Evolutionary conservation across 2,329 filamentous ascomycete species (phyloP).

Genomic region (Biscogniauxia sp.): DNA sequence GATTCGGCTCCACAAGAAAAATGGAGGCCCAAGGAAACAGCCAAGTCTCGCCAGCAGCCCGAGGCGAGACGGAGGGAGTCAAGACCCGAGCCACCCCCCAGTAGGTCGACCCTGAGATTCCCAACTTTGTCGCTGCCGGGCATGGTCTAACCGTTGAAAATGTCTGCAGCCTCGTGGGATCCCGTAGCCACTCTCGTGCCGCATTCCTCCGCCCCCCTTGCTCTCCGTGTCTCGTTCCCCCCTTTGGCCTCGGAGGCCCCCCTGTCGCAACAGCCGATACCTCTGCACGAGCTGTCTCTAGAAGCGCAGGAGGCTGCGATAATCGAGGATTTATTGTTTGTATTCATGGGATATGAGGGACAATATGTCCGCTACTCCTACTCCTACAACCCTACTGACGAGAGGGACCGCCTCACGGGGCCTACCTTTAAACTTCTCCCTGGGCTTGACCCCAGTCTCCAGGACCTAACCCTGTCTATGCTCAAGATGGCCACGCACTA

Average conservation of each 20-base stretch:
- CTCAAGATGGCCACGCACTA: slow-evolving; percentile 94
- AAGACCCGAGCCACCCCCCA: slow-evolving; percentile 47
- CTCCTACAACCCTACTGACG: slow-evolving; percentile 76
- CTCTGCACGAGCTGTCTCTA: slow-evolving; percentile 68
- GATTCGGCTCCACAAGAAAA: slow-evolving; percentile 33
- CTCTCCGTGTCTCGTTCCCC: slow-evolving; percentile 54
- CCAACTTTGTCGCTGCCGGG: not conserved
- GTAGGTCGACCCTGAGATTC: slow-evolving; percentile 35
- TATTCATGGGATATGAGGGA: slow-evolving; percentile 98
- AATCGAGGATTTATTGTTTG: slow-evolving; percentile 86
- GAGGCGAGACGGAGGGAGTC: slow-evolving; percentile 46
- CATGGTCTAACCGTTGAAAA: slow-evolving; percentile 26
- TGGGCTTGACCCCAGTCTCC: slow-evolving; percentile 85
- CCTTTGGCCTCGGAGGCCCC: slow-evolving; percentile 77
- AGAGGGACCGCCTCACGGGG: slow-evolving; percentile 82
- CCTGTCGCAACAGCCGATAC: slow-evolving; percentile 61
- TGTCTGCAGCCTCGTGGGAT: slow-evolving; percentile 60
- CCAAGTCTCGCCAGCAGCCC: slow-evolving; percentile 40
- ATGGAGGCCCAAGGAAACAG: slow-evolving; percentile 38
- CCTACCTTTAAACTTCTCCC: slow-evolving; percentile 76
- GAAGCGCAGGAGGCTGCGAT: slow-evolving; percentile 84
- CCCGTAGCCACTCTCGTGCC: slow-evolving; percentile 74
- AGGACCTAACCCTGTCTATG: slow-evolving; percentile 85
- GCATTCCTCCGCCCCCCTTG: slow-evolving; percentile 55
- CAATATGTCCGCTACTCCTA: slow-evolving; percentile 89